phyloP scores from a whole-genome alignment of 352 stramenopile species.

The Thalassiosira livingstoniorum region DNA sequence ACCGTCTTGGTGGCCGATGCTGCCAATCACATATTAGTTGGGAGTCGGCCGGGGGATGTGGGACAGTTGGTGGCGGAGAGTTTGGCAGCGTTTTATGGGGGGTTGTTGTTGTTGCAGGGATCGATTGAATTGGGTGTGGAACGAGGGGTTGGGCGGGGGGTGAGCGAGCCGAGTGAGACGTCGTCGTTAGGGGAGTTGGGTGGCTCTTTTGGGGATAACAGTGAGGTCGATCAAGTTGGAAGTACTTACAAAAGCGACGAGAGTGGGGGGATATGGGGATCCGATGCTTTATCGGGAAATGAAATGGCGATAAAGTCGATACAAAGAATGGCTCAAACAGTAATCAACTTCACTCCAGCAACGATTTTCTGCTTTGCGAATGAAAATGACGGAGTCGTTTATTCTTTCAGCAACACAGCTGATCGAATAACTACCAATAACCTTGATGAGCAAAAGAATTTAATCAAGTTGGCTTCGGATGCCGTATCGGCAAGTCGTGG shows the following conservation, averaged over 20 bases:
- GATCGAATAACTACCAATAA: not conserved
- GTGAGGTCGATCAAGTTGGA: not conserved
- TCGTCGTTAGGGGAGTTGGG: too few species aligned
- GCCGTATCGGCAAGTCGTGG: slow-evolving; percentile 32
- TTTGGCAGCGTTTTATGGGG: slow-evolving; percentile 62
- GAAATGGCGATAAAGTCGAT: slow-evolving; percentile 8
- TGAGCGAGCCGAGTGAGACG: too few species aligned
- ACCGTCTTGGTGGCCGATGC: slow-evolving; percentile 66
- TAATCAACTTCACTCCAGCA: slow-evolving; percentile 57
- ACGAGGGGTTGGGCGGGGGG: not conserved
- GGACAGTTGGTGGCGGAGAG: slow-evolving; percentile 57
- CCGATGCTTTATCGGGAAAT: slow-evolving; percentile 13
- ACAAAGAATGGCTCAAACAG: slow-evolving; percentile 31
- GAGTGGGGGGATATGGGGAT: slow-evolving; percentile 11
- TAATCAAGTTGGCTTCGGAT: slow-evolving; percentile 42
- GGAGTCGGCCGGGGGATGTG: slow-evolving; percentile 10
- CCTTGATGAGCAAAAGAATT: slow-evolving; percentile 26
- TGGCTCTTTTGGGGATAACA: not conserved
- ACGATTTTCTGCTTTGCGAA: slow-evolving; percentile 38
- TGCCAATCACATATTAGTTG: slow-evolving; percentile 61
- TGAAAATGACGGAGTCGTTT: slow-evolving; percentile 40
- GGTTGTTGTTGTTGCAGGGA: slow-evolving; percentile 76
- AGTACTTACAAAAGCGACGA: not conserved
- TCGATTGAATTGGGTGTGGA: slow-evolving; percentile 74
- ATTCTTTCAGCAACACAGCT: slow-evolving; percentile 19